Percentiles rank a stretch among this genome's conserved stretches.
These are phyloP conservation scores for Asterochloris erici DNA, from an alignment of 139 green algal species.

Conservation along the genomic window DNA sequence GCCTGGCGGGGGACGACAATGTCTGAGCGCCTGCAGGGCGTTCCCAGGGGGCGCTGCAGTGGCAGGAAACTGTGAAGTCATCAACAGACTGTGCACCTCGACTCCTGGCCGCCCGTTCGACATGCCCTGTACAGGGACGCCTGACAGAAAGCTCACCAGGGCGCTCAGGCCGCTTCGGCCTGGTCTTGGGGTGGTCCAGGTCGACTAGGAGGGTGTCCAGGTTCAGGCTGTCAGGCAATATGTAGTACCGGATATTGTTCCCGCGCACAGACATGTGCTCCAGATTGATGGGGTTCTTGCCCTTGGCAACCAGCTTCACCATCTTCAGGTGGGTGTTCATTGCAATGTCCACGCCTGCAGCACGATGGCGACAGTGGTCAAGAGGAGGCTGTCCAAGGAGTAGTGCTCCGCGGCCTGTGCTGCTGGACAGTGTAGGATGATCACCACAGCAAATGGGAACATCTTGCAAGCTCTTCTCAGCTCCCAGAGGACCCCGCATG, in stretches of 20 bases:
- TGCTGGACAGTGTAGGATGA: not conserved
- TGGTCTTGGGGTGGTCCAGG: constrained; percentile 90
- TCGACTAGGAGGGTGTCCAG: constrained; percentile 98
- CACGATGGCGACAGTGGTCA: too few species aligned
- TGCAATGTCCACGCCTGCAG: constrained; percentile 94
- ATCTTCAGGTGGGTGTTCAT: constrained; percentile 99
- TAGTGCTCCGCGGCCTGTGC: not conserved
- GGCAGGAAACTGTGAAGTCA: not conserved
- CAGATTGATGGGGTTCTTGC: constrained; percentile 82
- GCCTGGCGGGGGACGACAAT: not conserved
- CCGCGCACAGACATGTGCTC: constrained; percentile 88
- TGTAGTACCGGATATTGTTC: constrained; percentile 93
- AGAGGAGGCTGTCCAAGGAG: not conserved
- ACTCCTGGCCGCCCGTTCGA: not conserved
- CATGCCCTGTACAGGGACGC: too few species aligned
- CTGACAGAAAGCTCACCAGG: constrained; percentile 1
- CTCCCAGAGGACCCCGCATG: not conserved
- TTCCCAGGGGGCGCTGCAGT: not conserved
- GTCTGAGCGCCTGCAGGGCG: not conserved
- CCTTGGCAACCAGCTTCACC: constrained; percentile 94
- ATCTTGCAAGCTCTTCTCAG: too few species aligned
- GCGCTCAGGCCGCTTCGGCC: constrained; percentile 70
- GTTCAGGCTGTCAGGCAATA: constrained; percentile 97
- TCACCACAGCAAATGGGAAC: not conserved
- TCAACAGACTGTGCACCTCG: not conserved